These are phyloP conservation scores for Monsonia emarginata DNA, from an alignment of 441 rosid species.

Conservation along the genomic window DNA sequence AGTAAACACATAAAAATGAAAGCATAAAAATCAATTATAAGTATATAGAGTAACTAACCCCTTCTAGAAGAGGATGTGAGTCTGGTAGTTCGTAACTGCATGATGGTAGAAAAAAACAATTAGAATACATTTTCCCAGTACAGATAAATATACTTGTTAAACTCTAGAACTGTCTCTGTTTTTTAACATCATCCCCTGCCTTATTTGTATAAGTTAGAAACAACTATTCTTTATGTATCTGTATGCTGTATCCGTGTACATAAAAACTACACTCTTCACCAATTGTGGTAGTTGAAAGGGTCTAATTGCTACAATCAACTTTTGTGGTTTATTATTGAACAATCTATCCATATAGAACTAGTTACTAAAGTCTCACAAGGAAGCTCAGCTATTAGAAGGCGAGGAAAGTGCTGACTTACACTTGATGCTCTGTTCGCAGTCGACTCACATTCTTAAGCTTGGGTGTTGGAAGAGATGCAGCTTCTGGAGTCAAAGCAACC, in stretches of 20 bases:
- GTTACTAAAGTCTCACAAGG: neutral
- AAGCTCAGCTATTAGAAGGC: constrained; percentile 6
- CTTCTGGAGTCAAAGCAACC: constrained; percentile 67
- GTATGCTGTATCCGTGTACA: neutral
- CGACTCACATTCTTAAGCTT: constrained; percentile 70
- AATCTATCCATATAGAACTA: neutral
- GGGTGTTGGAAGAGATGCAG: constrained; percentile 61
- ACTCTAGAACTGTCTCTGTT: neutral
- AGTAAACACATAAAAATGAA: neutral
- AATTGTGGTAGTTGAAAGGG: neutral
- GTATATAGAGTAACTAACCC: constrained; percentile 38
- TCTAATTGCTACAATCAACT: neutral
- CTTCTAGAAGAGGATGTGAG: constrained; percentile 69
- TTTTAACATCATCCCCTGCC: neutral
- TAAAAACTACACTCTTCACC: neutral
- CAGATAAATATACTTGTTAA: neutral
- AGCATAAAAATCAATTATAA: constrained; percentile 2
- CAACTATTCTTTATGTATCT: neutral
- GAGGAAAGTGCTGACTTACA: constrained; percentile 50
- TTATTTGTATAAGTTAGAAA: neutral
- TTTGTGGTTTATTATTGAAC: neutral
- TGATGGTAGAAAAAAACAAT: constrained; percentile 17
- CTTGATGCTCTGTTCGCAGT: constrained; percentile 89
- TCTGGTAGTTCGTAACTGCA: constrained; percentile 88
- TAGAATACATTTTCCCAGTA: neutral